Percentiles rank a stretch among this genome's conserved stretches.
Evolutionary conservation across 495 filamentous ascomycete species (phyloP).

Genomic region (Neurospora cerealis): DNA sequence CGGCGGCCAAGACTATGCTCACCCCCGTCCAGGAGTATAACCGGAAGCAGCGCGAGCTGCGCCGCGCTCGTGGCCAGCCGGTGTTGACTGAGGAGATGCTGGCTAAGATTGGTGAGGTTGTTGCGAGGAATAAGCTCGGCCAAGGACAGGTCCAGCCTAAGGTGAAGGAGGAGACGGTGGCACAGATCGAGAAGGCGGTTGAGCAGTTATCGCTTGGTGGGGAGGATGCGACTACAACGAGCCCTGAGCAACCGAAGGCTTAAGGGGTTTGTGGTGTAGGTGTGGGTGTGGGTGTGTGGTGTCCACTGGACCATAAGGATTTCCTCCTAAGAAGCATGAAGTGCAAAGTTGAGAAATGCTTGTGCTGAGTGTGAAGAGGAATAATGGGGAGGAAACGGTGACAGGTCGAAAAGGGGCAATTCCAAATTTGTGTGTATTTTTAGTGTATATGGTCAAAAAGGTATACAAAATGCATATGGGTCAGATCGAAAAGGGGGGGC

Average conservation of each 20-base stretch:
- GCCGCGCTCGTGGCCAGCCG: constrained; percentile 37
- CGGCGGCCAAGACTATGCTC: constrained; percentile 44
- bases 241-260: constrained; percentile 4
- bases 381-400: neutral
- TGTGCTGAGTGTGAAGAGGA: neutral
- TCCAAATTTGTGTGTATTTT: neutral
- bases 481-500: neutral
- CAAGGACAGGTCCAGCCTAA: neutral
- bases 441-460: neutral
- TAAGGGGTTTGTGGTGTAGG: neutral
- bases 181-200: constrained; percentile 10
- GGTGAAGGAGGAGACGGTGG: neutral
- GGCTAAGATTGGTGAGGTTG: constrained; percentile 55
- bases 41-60: constrained; percentile 29
- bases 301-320: neutral
- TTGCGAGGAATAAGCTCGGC: constrained; percentile 41
- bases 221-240: constrained; percentile 3
- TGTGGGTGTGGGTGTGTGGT: neutral
- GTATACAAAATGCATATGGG: neutral
- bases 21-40: constrained; percentile 45
- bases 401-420: neutral
- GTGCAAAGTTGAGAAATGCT: neutral
- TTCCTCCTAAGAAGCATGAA: neutral
- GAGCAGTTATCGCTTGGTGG: constrained; percentile 11
- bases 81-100: constrained; percentile 50